Conservation (phyloP, 1,139 yeast genomes). For the Candida tunisiensis region DNA sequence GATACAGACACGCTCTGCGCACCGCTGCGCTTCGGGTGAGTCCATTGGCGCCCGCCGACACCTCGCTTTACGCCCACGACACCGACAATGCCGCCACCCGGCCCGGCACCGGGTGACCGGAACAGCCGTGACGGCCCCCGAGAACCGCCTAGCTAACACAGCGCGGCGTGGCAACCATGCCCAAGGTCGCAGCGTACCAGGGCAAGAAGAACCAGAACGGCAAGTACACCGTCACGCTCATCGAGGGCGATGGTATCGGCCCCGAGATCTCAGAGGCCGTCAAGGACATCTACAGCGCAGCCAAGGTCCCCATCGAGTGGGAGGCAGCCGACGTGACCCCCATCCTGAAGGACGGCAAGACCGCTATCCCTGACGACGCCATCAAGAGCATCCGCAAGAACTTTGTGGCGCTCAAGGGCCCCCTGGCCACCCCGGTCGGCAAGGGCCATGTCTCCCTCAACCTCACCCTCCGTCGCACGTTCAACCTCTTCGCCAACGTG, state of each 20-base stretch:
- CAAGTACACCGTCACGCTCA: conserved; percentile 78
- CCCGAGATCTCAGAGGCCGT: conserved; percentile 89
- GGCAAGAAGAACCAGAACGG: conserved; percentile 39
- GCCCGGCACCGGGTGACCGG: too few species aligned
- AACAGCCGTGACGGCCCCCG: too few species aligned
- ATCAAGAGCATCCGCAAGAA: conserved; percentile 85
- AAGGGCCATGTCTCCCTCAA: conserved; percentile 97
- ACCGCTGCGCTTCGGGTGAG: too few species aligned
- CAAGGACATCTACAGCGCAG: conserved; percentile 81
- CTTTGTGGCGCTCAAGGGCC: conserved; percentile 93
- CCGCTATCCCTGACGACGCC: conserved; percentile 86
- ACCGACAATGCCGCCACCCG: too few species aligned
- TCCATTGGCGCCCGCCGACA: too few species aligned
- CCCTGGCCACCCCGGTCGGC: conserved; percentile 95
- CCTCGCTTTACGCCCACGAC: too few species aligned
- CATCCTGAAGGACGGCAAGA: conserved; percentile 76
- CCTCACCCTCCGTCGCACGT: conserved; percentile 93
- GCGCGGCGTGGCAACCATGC: conserved; percentile 25
- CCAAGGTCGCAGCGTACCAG: conserved; percentile 36
- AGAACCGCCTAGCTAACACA: not conserved
- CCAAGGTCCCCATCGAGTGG: conserved; percentile 93
- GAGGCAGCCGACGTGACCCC: conserved; percentile 96
- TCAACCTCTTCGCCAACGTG: conserved; percentile 89
- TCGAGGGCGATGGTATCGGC: conserved; percentile 99
- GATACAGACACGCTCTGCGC: too few species aligned